Conservation (phyloP, 2,329 filamentous ascomycete species). For the Aspergillus ruber region DNA sequence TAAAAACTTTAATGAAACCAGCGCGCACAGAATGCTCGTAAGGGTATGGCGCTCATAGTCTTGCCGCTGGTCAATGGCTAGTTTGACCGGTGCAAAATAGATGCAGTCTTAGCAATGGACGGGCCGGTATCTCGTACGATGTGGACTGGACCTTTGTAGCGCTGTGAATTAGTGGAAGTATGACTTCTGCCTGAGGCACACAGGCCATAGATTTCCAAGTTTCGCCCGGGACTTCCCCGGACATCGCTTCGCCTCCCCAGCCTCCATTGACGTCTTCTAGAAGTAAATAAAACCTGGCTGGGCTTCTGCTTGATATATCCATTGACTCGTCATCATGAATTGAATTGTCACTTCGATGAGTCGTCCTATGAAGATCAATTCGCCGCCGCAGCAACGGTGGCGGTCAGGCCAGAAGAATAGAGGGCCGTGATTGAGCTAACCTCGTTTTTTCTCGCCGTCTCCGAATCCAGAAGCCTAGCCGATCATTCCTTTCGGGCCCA, state of each 20-base stretch:
- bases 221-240: neutral
- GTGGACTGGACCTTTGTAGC: too few species aligned
- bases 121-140: too few species aligned
- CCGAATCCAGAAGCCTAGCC: neutral
- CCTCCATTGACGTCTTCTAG: neutral
- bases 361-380: too few species aligned
- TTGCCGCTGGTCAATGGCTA: too few species aligned
- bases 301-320: neutral
- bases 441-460: neutral
- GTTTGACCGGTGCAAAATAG: too few species aligned
- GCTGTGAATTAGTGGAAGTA: too few species aligned
- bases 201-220: neutral
- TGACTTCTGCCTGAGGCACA: neutral
- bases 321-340: neutral
- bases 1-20: too few species aligned
- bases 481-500: neutral
- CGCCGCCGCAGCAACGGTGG: too few species aligned
- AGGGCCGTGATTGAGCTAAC: neutral
- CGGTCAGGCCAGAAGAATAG: too few species aligned
- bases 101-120: too few species aligned
- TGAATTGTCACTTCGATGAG: neutral
- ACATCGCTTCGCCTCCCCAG: neutral
- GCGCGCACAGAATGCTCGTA: too few species aligned
- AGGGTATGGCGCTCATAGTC: too few species aligned
- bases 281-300: neutral